Evolutionary conservation across 2,329 filamentous ascomycete genomes (phyloP), one percentile per base, ranked within the genome.

Genomic region (Trichoderma hamatum): DNA sequence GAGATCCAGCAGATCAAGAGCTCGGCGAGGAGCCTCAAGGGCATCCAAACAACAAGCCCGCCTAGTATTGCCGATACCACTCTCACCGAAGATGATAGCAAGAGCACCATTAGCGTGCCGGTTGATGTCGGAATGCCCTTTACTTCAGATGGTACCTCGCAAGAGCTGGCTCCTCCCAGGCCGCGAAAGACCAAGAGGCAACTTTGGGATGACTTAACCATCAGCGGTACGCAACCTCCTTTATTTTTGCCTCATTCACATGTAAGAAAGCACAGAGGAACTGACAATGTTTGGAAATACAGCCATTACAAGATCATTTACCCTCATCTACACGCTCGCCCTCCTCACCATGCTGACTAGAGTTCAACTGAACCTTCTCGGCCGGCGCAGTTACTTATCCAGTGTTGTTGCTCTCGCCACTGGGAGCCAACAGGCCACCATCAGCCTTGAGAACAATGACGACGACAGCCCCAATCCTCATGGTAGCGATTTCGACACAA

Each of bases 201-300:
- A 82, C 84, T 99, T 55, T 99, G 96, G 96, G 94, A 96, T 79
- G 95, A 99, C 77, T 87, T 99, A 80, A 97, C 97, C 77, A 97
- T 98, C 74, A 94, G 91, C 81, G 94, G 94, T 96, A 82, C 78
- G 91, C 84, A n/a, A 43, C 24, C 43, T 51, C n/a, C 21, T 43
- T 14, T 6, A 21, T 51, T 6, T 60, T 32, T 21, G 4, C 7
- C 5, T 49, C 4, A 11, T 60, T 3, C 28, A 21, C 5, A 6
- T 13, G 14, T 36, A 6, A 36, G 26, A 28, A 16, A n/a, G n/a
- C n/a, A n/a, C n/a, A n/a, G 16, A 5, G 11, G 21, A 36, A 16
- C 55, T 69, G 36, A 69, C 28, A 13, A 3, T 34, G 5, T 5
- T 39, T 10, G 36, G 13, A 13, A 54, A 46, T 70, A 66, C 73